Conservation (phyloP, 2,329 filamentous ascomycete genomes). For the Ceratocystis eucalypticola region DNA sequence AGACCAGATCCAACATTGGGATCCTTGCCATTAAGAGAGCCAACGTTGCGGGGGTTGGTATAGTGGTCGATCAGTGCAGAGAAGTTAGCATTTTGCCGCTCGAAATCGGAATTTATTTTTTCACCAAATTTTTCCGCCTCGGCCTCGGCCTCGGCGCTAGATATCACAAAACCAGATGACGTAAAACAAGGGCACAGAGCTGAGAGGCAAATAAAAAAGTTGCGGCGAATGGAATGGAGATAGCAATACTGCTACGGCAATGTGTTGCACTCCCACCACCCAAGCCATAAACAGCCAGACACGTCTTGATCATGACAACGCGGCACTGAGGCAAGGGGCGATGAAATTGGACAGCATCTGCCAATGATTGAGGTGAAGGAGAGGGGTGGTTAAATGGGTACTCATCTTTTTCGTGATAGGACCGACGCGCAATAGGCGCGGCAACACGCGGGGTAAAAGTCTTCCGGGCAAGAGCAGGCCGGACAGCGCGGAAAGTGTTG, state of each 20-base stretch:
- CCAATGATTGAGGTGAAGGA: not conserved
- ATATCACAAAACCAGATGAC: not conserved
- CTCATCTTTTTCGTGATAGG: constrained; percentile 54
- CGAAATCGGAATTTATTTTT: constrained; percentile 27
- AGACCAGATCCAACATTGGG: constrained; percentile 78
- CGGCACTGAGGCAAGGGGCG: not conserved
- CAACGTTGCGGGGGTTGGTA: constrained; percentile 41
- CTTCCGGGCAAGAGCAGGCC: constrained; percentile 4
- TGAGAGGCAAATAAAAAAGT: not conserved
- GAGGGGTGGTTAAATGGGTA: constrained; percentile 20
- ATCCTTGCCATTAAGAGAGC: constrained; percentile 56
- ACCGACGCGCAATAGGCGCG: constrained; percentile 10
- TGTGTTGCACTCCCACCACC: not conserved
- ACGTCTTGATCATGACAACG: not conserved
- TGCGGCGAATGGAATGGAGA: not conserved
- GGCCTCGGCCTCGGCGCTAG: not conserved
- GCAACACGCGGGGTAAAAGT: not conserved
- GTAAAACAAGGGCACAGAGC: not conserved
- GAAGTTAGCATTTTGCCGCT: constrained; percentile 24
- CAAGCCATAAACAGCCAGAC: not conserved
- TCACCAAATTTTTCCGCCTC: constrained; percentile 3
- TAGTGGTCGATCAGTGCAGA: constrained; percentile 35
- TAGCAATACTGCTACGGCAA: not conserved
- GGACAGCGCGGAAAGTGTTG: constrained; percentile 16
- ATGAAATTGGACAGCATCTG: not conserved